These are phyloP conservation scores for Neodidymelliopsis sp. DNA, from an alignment of 2,329 filamentous ascomycete genomes.

Conservation along the genomic window DNA sequence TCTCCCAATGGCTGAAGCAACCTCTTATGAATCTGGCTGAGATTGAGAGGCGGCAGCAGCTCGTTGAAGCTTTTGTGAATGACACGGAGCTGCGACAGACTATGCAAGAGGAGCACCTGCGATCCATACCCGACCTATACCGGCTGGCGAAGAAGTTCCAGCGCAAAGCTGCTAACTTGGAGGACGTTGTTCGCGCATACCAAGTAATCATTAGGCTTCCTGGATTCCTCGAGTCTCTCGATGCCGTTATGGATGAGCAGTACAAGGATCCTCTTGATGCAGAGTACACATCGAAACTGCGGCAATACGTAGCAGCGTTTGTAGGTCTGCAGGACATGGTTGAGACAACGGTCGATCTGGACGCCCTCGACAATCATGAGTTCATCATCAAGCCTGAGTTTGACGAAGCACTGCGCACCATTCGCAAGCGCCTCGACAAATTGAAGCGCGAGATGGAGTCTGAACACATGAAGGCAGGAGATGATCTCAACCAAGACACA, in stretches of 20 bases:
- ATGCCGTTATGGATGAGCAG: slow-evolving; percentile 92
- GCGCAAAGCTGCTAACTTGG: slow-evolving; percentile 85
- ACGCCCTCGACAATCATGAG: slow-evolving; percentile 94
- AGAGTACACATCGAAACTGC: slow-evolving; percentile 84
- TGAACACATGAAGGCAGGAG: slow-evolving; percentile 78
- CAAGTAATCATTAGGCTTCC: slow-evolving; percentile 93
- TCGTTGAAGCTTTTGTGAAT: slow-evolving; percentile 92
- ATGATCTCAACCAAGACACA: slow-evolving; percentile 87
- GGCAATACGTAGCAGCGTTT: slow-evolving; percentile 76
- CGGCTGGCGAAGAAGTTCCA: slow-evolving; percentile 94
- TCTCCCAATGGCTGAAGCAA: slow-evolving; percentile 98
- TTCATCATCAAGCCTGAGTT: slow-evolving; percentile 99
- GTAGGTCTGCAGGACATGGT: slow-evolving; percentile 96
- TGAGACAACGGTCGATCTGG: slow-evolving; percentile 94
- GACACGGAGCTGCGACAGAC: slow-evolving; percentile 94
- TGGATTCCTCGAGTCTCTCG: slow-evolving; percentile 86
- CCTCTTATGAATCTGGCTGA: slow-evolving; percentile 90
- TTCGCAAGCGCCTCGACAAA: slow-evolving; percentile 89
- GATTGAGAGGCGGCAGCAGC: slow-evolving; percentile 88
- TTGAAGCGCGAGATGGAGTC: slow-evolving; percentile 81
- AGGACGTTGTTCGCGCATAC: slow-evolving; percentile 95
- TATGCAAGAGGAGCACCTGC: slow-evolving; percentile 94
- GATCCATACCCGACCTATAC: slow-evolving; percentile 92
- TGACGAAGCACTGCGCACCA: slow-evolving; percentile 85
- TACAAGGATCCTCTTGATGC: slow-evolving; percentile 87